These are phyloP conservation scores for Ophiocordyceps robertsii DNA, from an alignment of 2,329 filamentous ascomycete species.

Conservation along the genomic window DNA sequence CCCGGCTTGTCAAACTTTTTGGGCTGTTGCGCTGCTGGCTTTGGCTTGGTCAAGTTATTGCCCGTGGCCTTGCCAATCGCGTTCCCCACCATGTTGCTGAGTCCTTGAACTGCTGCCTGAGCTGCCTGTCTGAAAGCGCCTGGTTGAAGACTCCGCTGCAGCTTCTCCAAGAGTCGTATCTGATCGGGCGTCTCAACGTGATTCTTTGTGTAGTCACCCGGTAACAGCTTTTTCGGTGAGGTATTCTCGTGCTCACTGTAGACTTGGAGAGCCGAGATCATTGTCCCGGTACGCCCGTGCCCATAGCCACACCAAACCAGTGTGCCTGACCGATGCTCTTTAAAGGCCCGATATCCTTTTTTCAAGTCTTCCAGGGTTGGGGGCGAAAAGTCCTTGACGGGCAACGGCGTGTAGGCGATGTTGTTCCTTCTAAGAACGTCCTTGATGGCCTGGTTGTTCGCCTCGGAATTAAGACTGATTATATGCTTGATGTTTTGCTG, in stretches of 20 bases:
- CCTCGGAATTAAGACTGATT: constrained; percentile 1
- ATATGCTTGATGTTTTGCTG: background rate
- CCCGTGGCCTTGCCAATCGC: too few species aligned
- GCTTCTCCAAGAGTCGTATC: background rate
- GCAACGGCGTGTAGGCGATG: constrained; percentile 1
- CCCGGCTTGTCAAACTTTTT: too few species aligned
- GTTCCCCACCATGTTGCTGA: too few species aligned
- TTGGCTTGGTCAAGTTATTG: too few species aligned
- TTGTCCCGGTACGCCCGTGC: constrained; percentile 3
- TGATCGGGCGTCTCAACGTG: background rate
- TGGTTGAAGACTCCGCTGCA: background rate
- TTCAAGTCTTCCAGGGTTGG: background rate
- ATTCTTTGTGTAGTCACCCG: background rate
- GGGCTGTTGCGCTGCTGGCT: too few species aligned
- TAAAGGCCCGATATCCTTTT: background rate
- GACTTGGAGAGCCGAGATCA: constrained; percentile 3
- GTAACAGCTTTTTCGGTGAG: background rate
- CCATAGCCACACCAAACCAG: constrained; percentile 6
- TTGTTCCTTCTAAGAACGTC: background rate
- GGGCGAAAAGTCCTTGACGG: background rate
- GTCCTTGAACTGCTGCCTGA: too few species aligned
- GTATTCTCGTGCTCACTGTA: background rate
- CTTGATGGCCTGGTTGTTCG: background rate
- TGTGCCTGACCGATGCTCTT: background rate
- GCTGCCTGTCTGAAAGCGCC: too few species aligned